Evolutionary conservation across 2,329 filamentous ascomycete species (phyloP).

Genomic region (Ploettnerulaceae sp.): DNA sequence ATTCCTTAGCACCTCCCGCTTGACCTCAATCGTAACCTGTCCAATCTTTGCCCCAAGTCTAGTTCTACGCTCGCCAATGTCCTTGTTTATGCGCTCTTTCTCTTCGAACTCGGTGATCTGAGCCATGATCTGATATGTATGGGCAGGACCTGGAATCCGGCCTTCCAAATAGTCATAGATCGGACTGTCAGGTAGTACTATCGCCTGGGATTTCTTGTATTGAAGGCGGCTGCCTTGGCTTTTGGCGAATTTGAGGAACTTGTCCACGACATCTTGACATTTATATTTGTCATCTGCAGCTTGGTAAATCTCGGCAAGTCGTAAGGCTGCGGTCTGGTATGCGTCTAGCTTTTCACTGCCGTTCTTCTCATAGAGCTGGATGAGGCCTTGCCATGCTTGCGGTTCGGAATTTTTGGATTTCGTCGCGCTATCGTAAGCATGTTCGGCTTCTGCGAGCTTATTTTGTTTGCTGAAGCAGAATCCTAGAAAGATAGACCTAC

Average conservation of each 20-base stretch:
- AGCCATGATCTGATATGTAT: conserved; percentile 76
- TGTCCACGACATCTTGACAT: conserved; percentile 67
- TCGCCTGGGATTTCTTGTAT: conserved; percentile 68
- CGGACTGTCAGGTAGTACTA: conserved; percentile 74
- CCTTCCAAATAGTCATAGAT: conserved; percentile 82
- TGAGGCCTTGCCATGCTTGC: conserved; percentile 87
- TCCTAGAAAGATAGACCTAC: conserved; percentile 77
- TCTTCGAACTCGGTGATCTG: conserved; percentile 83
- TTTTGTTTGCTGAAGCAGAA: conserved; percentile 77
- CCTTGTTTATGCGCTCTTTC: conserved; percentile 79
- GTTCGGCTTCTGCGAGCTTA: conserved; percentile 67
- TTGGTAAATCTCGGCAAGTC: conserved; percentile 69
- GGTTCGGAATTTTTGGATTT: conserved; percentile 67
- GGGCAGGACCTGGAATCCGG: conserved; percentile 70
- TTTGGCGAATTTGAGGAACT: conserved; percentile 70
- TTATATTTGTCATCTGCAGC: conserved; percentile 60
- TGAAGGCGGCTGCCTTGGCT: conserved; percentile 67
- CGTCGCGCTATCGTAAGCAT: conserved; percentile 68
- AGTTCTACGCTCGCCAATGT: conserved; percentile 85
- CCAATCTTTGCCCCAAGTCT: conserved; percentile 78
- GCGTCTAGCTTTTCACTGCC: conserved; percentile 62
- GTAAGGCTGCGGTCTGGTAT: conserved; percentile 69
- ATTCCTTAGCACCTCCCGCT: conserved; percentile 70
- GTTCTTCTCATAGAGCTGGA: conserved; percentile 80
- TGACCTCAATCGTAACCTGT: conserved; percentile 82